phyloP scores from a whole-genome alignment of 139 green algal genomes.

The Zygnema circumcarinatum region DNA sequence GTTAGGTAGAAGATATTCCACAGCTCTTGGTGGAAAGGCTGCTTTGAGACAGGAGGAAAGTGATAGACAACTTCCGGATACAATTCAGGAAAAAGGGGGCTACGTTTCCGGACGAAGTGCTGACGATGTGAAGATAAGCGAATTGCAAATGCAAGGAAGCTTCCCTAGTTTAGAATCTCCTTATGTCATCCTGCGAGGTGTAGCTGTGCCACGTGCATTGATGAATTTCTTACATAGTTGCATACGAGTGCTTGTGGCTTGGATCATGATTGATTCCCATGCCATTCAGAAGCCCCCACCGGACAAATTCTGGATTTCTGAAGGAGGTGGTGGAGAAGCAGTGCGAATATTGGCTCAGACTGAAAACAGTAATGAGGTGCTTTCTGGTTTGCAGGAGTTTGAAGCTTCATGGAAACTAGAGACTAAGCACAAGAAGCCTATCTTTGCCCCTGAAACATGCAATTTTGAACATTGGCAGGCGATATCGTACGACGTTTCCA shows the following conservation, averaged over 20 bases:
- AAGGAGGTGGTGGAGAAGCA: neutral
- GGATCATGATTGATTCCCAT: neutral
- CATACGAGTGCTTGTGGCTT: neutral
- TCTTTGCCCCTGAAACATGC: neutral
- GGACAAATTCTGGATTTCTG: neutral
- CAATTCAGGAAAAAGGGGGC: no score
- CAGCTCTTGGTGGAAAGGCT: no score
- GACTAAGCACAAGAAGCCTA: no score
- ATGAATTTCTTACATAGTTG: neutral
- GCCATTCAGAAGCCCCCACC: neutral
- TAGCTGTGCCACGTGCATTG: neutral
- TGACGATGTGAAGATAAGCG: no score
- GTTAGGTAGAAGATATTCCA: no score
- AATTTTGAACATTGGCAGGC: neutral
- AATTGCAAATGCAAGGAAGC: neutral
- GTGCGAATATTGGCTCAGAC: neutral
- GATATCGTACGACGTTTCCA: conserved; percentile 16
- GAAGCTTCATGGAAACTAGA: neutral
- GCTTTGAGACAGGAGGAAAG: no score
- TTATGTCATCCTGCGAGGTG: neutral
- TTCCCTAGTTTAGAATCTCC: neutral
- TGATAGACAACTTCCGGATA: no score
- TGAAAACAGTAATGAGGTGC: neutral
- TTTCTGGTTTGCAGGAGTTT: neutral
- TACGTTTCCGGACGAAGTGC: no score